A percentile compares a stretch with the other conserved stretches of the same genome.
Evolutionary conservation across 73 alveolate genomes (phyloP).

Genomic region (Diophrys appendiculata): DNA sequence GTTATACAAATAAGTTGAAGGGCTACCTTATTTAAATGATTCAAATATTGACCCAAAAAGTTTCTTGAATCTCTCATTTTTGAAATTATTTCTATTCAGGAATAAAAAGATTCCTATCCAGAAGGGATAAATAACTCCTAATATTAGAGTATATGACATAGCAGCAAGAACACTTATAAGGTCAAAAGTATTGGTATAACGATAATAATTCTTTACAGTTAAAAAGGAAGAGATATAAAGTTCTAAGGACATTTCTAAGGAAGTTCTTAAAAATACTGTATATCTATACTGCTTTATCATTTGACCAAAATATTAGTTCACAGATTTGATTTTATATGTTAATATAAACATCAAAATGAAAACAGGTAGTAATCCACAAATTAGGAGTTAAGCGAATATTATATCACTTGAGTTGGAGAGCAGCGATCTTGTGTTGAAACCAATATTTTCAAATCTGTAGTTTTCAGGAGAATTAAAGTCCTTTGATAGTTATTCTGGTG

Average conservation of each 20-base stretch:
- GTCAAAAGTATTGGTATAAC: background rate
- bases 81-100: background rate
- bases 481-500: background rate
- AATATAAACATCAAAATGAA: background rate
- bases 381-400: background rate
- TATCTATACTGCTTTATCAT: background rate
- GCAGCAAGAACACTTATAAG: background rate
- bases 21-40: background rate
- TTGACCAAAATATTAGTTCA: background rate
- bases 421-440: background rate
- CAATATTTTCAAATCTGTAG: background rate
- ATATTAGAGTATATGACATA: no score
- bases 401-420: background rate
- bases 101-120: background rate
- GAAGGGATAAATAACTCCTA: background rate
- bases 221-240: background rate
- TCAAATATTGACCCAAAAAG: background rate
- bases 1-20: no score
- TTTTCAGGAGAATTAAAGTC: background rate
- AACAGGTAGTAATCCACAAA: background rate
- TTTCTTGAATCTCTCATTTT: background rate
- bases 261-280: background rate
- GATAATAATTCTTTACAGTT: background rate
- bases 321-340: background rate
- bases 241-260: background rate